Evolutionary conservation across 352 stramenopile species (phyloP), one percentile per base, ranked within the genome.

Genomic region (Poterioochromonas sp.): DNA sequence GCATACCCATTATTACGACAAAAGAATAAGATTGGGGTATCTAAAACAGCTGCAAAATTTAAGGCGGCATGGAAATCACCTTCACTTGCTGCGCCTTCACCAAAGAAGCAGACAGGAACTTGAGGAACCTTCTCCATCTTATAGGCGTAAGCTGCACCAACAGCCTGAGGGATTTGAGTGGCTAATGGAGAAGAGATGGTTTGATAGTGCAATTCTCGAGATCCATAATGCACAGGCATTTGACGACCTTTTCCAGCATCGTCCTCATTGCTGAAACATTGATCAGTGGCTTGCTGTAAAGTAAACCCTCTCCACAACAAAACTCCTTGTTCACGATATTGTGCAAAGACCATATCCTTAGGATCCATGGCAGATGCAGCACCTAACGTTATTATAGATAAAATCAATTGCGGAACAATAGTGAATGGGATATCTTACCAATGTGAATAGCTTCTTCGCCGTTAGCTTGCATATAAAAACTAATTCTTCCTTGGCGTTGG

Each of bases 171-270:
- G 39, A 99, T 90, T 81, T 99, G 95, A 0, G 95, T 99, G 0
- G 92, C 94, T 15, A 99, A 86, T 0, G 94, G 93, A 54, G 91
- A 97, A 41, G 91, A 97, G 43, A 99, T 97, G 0, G 95, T 99
- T 51, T 98, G 94, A 79, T 96, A 97, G 83, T 98, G 97, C 29
- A 98, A 85, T 40, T 88, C 86, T 73, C 88, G 89, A 15, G 88
- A 96, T 39, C 95, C 95, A 82, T 99, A 99, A 86, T 99, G 96
- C 60, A 99, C 89, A 1, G 96, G 96, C 94, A 98, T 99, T 84
- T 98, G 94, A 37, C 95, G 86, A 22, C 94, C 95, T 79, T 97
- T 97, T n/a, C 90, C 94, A 70, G 97, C 87, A 79, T 97, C 94
- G n/a, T 91, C 87, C 63, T 87, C 83, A 86, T 98, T 99, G 79